phyloP scores from a whole-genome alignment of 1,284 basidiomycete species.

The Volvariella volvacea region DNA sequence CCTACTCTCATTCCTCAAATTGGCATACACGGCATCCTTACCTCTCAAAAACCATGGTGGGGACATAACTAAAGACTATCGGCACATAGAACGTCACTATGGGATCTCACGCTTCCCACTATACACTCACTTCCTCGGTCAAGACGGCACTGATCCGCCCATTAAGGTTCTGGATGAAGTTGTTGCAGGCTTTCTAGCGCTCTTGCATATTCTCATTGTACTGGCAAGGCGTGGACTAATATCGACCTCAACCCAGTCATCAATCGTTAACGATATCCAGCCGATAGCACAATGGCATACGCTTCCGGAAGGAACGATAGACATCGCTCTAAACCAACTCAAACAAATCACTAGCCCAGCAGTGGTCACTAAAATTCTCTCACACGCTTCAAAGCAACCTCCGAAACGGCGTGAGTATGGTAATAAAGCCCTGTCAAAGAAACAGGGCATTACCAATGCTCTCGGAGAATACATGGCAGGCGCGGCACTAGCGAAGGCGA shows the following conservation, averaged over 20 bases:
- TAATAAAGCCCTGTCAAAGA: too few species aligned
- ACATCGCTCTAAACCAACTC: slow-evolving; percentile 15
- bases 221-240: slow-evolving; percentile 16
- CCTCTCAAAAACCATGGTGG: slow-evolving; percentile 7
- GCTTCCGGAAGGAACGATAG: slow-evolving; percentile 14
- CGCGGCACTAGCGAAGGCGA: too few species aligned
- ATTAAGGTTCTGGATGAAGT: slow-evolving; percentile 14
- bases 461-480: too few species aligned
- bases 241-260: too few species aligned
- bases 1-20: too few species aligned
- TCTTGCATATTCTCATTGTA: slow-evolving; percentile 16
- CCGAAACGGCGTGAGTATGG: too few species aligned
- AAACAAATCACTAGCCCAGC: slow-evolving; percentile 20
- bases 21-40: slow-evolving; percentile 14
- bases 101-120: slow-evolving; percentile 15
- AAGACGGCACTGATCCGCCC: slow-evolving; percentile 12
- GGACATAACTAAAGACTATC: slow-evolving; percentile 7
- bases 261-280: too few species aligned
- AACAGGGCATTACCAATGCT: too few species aligned
- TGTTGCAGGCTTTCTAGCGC: slow-evolving; percentile 17
- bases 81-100: slow-evolving; percentile 10
- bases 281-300: slow-evolving; percentile 13
- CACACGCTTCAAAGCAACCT: too few species aligned
- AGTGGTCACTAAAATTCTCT: too few species aligned
- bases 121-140: slow-evolving; percentile 10